Evolutionary conservation across 192 early-diverging fungal genomes (phyloP).

Genomic region (Ambispora gerdemannii): DNA sequence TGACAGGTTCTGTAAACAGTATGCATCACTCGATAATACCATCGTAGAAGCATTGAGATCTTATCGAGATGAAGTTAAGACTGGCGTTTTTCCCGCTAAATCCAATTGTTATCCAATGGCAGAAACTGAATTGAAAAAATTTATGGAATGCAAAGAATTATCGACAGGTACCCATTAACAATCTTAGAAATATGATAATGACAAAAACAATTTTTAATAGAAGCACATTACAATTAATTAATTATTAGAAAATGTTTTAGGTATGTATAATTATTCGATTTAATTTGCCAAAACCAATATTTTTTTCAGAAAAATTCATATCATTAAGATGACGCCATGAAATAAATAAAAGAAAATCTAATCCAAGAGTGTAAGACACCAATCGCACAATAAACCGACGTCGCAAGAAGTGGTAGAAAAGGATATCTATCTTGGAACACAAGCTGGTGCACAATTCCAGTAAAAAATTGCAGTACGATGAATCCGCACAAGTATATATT

Average conservation of each 20-base stretch:
- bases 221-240: too few species aligned
- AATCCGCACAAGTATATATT: conserved; percentile 57
- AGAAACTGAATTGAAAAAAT: conserved; percentile 47
- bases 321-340: too few species aligned
- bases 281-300: background rate
- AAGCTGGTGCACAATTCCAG: conserved; percentile 51
- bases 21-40: conserved; percentile 69
- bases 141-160: too few species aligned
- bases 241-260: too few species aligned
- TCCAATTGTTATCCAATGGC: conserved; percentile 81
- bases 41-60: conserved; percentile 69
- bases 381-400: conserved; percentile 70
- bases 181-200: background rate
- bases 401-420: conserved; percentile 81
- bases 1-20: conserved; percentile 83
- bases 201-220: background rate
- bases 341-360: conserved; percentile 42
- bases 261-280: too few species aligned
- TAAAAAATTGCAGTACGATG: conserved; percentile 52
- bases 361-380: conserved; percentile 75
- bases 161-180: too few species aligned
- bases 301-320: background rate
- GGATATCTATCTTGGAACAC: conserved; percentile 51
- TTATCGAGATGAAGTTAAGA: conserved; percentile 77
- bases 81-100: conserved; percentile 70